Conservation (phyloP, 1,139 yeast species). For the Sugiyamaella pinicola region DNA sequence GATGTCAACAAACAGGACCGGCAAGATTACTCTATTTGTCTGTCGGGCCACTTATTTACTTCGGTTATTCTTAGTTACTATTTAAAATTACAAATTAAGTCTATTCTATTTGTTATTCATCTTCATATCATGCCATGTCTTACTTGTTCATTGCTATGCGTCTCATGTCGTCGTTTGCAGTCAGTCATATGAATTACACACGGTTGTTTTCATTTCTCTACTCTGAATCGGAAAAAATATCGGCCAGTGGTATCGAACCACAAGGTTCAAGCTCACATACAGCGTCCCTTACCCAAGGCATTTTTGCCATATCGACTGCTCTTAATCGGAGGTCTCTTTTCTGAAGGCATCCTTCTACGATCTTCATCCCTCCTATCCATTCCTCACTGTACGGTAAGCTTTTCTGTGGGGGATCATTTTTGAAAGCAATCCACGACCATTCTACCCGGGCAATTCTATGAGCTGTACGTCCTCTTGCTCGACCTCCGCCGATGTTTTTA, state of each 20-base stretch:
- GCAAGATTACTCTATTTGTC: background rate
- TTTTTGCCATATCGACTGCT: slow-evolving; percentile 45
- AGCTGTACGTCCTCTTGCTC: slow-evolving; percentile 65
- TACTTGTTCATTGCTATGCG: too few relatives aligned
- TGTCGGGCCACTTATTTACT: too few relatives aligned
- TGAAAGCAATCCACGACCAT: slow-evolving; percentile 75
- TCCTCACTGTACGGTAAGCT: slow-evolving; percentile 33
- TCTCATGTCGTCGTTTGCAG: too few relatives aligned
- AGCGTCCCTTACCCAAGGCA: slow-evolving; percentile 41
- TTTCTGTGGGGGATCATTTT: slow-evolving; percentile 28
- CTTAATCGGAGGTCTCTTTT: slow-evolving; percentile 55
- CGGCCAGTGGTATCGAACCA: slow-evolving; percentile 7
- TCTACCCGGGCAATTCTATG: slow-evolving; percentile 91
- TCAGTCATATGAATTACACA: background rate
- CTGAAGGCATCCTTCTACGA: slow-evolving; percentile 57
- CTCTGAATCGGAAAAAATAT: slow-evolving; percentile 8
- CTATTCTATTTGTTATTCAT: background rate
- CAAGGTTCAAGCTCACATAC: slow-evolving; percentile 9
- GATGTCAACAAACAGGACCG: too few relatives aligned
- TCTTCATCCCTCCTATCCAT: slow-evolving; percentile 51
- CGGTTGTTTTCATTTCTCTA: background rate
- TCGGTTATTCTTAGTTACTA: too few relatives aligned
- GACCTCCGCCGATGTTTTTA: slow-evolving; percentile 39
- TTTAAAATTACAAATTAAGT: background rate
- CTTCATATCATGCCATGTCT: background rate